Percentiles rank a stretch among this genome's conserved stretches.
phyloP scores from a whole-genome alignment of 805 yeast genomes.

The Metschnikowia santaceciliae region DNA sequence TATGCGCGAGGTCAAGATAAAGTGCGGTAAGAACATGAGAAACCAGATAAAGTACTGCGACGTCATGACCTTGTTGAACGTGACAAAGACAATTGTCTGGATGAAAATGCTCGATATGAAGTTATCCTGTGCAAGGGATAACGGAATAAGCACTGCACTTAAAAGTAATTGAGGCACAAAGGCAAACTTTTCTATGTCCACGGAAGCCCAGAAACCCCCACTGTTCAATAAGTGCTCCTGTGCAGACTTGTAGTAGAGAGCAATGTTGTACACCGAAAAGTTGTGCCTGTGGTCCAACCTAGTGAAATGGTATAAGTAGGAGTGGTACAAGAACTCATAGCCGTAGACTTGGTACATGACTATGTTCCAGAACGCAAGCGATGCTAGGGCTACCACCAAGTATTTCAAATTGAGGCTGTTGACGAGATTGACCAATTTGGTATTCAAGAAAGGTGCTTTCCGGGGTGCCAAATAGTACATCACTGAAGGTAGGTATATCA shows the following conservation, averaged over 20 bases:
- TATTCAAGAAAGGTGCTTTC: constrained; percentile 18
- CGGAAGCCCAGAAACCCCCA: not conserved
- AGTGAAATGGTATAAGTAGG: constrained; percentile 78
- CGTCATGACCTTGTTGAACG: constrained; percentile 63
- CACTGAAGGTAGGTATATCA: constrained; percentile 78
- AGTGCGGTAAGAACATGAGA: constrained; percentile 76
- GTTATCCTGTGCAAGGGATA: constrained; percentile 30
- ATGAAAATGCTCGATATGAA: constrained; percentile 33
- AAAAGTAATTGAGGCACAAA: constrained; percentile 78
- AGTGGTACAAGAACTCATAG: constrained; percentile 64
- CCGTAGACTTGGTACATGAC: constrained; percentile 73
- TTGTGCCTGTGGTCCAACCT: constrained; percentile 93
- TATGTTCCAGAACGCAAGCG: constrained; percentile 47
- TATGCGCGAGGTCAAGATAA: constrained; percentile 44
- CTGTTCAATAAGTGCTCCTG: not conserved
- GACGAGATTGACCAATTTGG: constrained; percentile 23
- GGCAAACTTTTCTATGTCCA: constrained; percentile 53
- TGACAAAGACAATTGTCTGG: constrained; percentile 43
- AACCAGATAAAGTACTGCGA: constrained; percentile 97
- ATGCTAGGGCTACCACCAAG: constrained; percentile 30
- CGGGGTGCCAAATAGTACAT: constrained; percentile 38
- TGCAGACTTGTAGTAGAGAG: constrained; percentile 60
- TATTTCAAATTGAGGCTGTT: constrained; percentile 32
- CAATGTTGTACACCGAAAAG: constrained; percentile 80
- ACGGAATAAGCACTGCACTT: constrained; percentile 58